Conservation (phyloP, 371 early-diverging fungal species). For the Dinochytrium kinnereticum region DNA sequence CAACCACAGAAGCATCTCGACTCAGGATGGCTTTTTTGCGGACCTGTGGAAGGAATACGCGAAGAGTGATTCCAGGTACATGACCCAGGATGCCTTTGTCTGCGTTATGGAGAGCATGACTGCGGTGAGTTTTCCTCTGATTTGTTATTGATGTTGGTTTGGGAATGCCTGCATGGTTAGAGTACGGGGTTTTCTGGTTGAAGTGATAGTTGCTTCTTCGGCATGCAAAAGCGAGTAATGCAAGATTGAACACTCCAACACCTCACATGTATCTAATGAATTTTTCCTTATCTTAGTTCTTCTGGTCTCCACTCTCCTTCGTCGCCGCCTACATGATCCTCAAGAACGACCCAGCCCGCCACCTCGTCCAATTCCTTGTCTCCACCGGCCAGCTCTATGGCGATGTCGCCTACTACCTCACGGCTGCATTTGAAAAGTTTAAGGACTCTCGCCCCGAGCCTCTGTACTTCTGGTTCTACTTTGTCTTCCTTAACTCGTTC, state of each 20-base stretch:
- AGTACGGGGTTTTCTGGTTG: too few relatives aligned
- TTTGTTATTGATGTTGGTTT: too few relatives aligned
- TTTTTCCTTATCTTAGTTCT: slow-evolving; percentile 45
- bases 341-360: slow-evolving; percentile 62
- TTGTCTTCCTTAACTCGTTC: slow-evolving; percentile 69
- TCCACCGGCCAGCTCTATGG: slow-evolving; percentile 81
- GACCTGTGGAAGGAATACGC: slow-evolving; percentile 94
- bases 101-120: slow-evolving; percentile 87
- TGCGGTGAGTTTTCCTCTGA: slow-evolving; percentile 71
- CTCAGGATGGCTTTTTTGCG: slow-evolving; percentile 67
- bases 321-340: slow-evolving; percentile 68
- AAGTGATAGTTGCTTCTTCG: too few relatives aligned
- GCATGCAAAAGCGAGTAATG: too few relatives aligned
- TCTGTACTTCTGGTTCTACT: slow-evolving; percentile 80
- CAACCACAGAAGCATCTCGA: slow-evolving; percentile 66
- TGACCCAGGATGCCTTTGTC: slow-evolving; percentile 78
- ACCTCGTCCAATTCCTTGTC: slow-evolving; percentile 72
- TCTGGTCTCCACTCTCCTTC: slow-evolving; percentile 80
- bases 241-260: neutral
- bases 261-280: neutral
- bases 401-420: slow-evolving; percentile 72
- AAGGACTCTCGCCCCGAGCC: slow-evolving; percentile 70
- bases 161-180: too few relatives aligned
- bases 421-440: slow-evolving; percentile 67
- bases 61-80: slow-evolving; percentile 84